Evolutionary conservation across 306 rosid species (phyloP).

Genomic region (Dryas octopetala): DNA sequence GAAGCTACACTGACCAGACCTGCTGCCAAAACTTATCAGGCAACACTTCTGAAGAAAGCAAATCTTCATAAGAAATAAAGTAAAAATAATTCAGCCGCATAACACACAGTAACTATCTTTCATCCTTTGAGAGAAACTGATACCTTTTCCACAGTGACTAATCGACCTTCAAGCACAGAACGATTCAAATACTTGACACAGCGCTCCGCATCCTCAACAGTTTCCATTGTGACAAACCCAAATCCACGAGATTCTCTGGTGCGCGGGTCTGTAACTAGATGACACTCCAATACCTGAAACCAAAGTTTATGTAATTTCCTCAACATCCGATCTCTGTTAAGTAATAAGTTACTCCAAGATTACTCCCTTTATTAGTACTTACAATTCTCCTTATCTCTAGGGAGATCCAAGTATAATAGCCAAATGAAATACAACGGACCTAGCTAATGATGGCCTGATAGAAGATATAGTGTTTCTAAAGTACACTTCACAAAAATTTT

Average conservation of each 20-base stretch:
- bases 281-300: constrained; percentile 47
- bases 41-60: constrained; percentile 36
- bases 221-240: constrained; percentile 57
- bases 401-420: neutral
- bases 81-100: neutral
- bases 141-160: constrained; percentile 56
- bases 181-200: constrained; percentile 44
- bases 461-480: neutral
- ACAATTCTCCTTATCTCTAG: neutral
- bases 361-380: neutral
- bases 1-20: constrained; percentile 53
- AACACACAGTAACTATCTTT: constrained; percentile 8
- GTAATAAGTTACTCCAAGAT: neutral
- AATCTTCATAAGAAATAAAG: neutral
- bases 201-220: constrained; percentile 42
- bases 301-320: constrained; percentile 17
- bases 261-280: constrained; percentile 43
- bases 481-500: neutral
- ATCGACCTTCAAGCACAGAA: constrained; percentile 47
- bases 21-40: constrained; percentile 56
- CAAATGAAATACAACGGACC: neutral
- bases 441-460: neutral
- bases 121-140: constrained; percentile 19
- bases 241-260: constrained; percentile 48
- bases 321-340: neutral